Evolutionary conservation across 441 rosid genomes (phyloP), one percentile per base, ranked within the genome.

Genomic region (Isatis lusitanica): DNA sequence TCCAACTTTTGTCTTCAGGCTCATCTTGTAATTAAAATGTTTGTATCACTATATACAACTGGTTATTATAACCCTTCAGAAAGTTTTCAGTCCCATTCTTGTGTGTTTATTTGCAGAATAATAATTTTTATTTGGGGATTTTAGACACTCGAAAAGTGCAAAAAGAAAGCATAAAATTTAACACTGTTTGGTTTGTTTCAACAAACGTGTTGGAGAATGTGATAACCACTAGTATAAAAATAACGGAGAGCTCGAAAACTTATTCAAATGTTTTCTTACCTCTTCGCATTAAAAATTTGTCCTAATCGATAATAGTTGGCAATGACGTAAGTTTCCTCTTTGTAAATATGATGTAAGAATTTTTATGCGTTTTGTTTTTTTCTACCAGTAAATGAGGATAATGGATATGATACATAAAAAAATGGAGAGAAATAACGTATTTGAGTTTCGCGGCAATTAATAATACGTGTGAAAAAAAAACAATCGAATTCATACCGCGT

Each of bases 1-100:
- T 70, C 84, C 96, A 39, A 56, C 74, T 47, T 88, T 89, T 43
- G 85, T 88, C 68, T 88, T 94, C 76, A 85, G 98, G 63, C 83
- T 94, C 30, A 40, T 88, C 66, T 66, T 78, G 69, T 94, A 86
- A 21, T 21, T 21, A 21, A 79, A 58, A 43, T 61, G 61, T 53
- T 42, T 60, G 15, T 39, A 59, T 17, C 26, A 18, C 38, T 65
- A 31, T 56, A 31, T 31, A 24, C 18, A 2, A 63, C 57, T 40
- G 8, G 46, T 15, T 38, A 17, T 58, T 38, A 9, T n/a, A 6
- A 11, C 21, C 1, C 10, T n/a, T 16, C 0, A 56, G 33, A 16
- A 33, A 35, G 33, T 24, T 47, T 47, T 28, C 4, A 48, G 33
- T 74, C 67, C 61, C 9, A 39, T 58, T 26, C 36, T 35, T 46